Conservation (phyloP, 176 grass and related monocot genomes). For the Cymbopogon citratus region DNA sequence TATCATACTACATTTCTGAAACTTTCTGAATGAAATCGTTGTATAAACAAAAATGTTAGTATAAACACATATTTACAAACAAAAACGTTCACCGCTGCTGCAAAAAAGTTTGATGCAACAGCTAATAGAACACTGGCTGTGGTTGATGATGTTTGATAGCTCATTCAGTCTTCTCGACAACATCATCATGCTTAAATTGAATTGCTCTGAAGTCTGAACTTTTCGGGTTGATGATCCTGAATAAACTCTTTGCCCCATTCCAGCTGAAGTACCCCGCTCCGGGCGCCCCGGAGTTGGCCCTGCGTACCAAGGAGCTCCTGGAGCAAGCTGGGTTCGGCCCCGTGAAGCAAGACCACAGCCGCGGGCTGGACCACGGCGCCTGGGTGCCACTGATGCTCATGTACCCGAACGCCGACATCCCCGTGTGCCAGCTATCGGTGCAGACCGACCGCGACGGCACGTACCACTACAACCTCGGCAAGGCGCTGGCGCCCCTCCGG, state of each 20-base stretch:
- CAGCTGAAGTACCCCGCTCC: slow-evolving; percentile 79
- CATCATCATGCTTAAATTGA: too few species aligned
- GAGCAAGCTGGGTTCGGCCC: slow-evolving; percentile 56
- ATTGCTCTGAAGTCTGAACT: neutral
- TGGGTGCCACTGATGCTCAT: slow-evolving; percentile 83
- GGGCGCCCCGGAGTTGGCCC: slow-evolving; percentile 59
- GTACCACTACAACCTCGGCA: slow-evolving; percentile 84
- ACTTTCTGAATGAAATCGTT: neutral
- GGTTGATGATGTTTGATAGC: neutral
- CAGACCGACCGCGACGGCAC: slow-evolving; percentile 46
- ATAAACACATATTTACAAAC: neutral
- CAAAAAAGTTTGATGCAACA: neutral
- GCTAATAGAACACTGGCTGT: neutral
- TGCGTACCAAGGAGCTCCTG: slow-evolving; percentile 55
- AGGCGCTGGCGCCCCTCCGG: slow-evolving; percentile 55
- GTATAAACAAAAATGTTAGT: neutral
- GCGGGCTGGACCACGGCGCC: slow-evolving; percentile 79
- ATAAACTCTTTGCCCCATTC: neutral
- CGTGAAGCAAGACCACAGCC: slow-evolving; percentile 49
- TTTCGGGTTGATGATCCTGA: neutral
- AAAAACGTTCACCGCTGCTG: neutral
- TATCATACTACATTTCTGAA: too few species aligned
- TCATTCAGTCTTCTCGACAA: too few species aligned
- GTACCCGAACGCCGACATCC: slow-evolving; percentile 71
- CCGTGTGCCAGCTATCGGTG: slow-evolving; percentile 78